These are phyloP conservation scores for Parathielavia hyrcaniae DNA, from an alignment of 495 filamentous ascomycete genomes.

Conservation along the genomic window DNA sequence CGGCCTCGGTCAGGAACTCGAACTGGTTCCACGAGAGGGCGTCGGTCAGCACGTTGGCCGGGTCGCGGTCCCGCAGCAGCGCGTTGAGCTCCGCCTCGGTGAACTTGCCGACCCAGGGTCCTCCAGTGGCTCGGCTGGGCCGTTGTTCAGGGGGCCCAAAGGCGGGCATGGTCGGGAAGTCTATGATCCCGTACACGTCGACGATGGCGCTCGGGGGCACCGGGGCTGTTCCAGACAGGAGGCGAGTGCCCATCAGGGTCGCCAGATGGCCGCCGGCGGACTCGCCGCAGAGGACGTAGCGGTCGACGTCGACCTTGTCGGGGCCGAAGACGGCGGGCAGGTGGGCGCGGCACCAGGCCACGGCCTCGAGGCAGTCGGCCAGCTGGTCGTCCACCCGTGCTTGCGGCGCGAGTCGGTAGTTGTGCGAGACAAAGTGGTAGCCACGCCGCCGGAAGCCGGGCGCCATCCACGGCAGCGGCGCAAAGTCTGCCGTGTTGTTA, in stretches of 20 bases:
- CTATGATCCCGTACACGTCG: slow-evolving; percentile 26
- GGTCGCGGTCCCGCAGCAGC: slow-evolving; percentile 22
- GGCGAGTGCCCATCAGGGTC: slow-evolving; percentile 22
- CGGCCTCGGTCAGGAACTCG: slow-evolving; percentile 12
- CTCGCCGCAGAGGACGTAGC: slow-evolving; percentile 28
- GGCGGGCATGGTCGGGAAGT: slow-evolving; percentile 14
- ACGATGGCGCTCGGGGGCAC: slow-evolving; percentile 23
- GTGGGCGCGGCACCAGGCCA: slow-evolving; percentile 24
- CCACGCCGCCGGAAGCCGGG: slow-evolving; percentile 24
- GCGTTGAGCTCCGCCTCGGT: slow-evolving; percentile 17
- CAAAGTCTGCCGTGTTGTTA: slow-evolving; percentile 15
- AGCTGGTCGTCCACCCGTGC: slow-evolving; percentile 25
- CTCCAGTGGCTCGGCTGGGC: neutral
- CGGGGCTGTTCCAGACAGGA: slow-evolving; percentile 7
- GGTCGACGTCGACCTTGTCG: slow-evolving; percentile 25
- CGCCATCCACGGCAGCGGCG: slow-evolving; percentile 23
- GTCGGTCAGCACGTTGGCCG: slow-evolving; percentile 21
- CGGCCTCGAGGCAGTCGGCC: slow-evolving; percentile 23
- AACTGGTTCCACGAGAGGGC: slow-evolving; percentile 25
- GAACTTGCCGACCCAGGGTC: slow-evolving; percentile 24
- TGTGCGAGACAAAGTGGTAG: slow-evolving; percentile 32
- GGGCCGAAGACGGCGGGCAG: slow-evolving; percentile 21
- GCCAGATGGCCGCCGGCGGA: slow-evolving; percentile 28
- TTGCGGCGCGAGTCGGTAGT: slow-evolving; percentile 31
- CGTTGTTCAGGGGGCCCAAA: slow-evolving; percentile 5